Conservation (phyloP, 805 yeast species). For the Metschnikowia cerradonensis region DNA sequence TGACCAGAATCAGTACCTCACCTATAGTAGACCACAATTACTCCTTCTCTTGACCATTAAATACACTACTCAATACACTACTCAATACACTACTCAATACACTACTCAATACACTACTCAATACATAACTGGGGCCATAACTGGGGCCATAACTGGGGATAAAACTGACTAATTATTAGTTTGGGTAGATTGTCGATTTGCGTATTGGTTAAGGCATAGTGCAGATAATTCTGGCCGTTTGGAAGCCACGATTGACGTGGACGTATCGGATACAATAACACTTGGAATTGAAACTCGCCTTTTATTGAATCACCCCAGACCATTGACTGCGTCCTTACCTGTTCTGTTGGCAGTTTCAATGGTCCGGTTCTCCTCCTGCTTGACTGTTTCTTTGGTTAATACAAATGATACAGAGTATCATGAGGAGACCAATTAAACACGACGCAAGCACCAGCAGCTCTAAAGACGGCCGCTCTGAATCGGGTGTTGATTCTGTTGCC, state of each 20-base stretch:
- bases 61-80: too few relatives aligned
- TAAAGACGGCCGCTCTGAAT: not conserved
- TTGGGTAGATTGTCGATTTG: too few relatives aligned
- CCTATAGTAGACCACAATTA: too few relatives aligned
- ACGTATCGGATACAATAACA: slow-evolving; percentile 79
- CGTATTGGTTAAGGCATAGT: not conserved
- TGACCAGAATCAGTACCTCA: too few relatives aligned
- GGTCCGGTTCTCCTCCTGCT: slow-evolving; percentile 85
- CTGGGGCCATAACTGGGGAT: too few relatives aligned
- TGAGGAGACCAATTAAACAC: slow-evolving; percentile 8
- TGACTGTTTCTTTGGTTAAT: slow-evolving; percentile 67
- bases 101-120: too few relatives aligned
- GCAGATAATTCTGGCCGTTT: slow-evolving; percentile 49
- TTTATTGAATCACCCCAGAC: slow-evolving; percentile 75
- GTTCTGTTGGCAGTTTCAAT: slow-evolving; percentile 80
- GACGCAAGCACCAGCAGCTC: slow-evolving; percentile 8
- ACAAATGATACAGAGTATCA: slow-evolving; percentile 36
- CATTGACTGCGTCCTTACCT: slow-evolving; percentile 83
- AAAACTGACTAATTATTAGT: too few relatives aligned
- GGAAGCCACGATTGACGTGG: slow-evolving; percentile 90
- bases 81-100: too few relatives aligned
- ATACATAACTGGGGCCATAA: too few relatives aligned
- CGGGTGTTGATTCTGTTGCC: not conserved
- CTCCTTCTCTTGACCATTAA: too few relatives aligned
- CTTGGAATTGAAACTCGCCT: slow-evolving; percentile 80